phyloP scores from a whole-genome alignment of 176 grass and related monocot species.

The Aegilops tauschii region DNA sequence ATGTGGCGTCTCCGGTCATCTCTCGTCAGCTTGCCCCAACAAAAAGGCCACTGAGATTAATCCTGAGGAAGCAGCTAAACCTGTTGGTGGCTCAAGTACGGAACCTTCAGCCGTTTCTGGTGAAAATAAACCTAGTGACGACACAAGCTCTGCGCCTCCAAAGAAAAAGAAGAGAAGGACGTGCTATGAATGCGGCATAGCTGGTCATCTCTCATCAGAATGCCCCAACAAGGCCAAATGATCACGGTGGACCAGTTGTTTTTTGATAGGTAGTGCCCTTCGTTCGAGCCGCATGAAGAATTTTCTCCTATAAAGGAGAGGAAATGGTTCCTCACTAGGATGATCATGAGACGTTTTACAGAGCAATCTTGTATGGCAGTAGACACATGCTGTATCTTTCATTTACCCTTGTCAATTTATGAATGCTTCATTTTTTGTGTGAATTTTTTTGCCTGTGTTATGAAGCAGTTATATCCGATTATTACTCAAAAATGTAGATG shows the following conservation, averaged over 20 bases:
- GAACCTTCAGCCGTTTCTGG: not conserved
- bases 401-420: slow-evolving; percentile 32
- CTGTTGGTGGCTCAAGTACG: slow-evolving; percentile 16
- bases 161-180: slow-evolving; percentile 81
- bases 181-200: slow-evolving; percentile 72
- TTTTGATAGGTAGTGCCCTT: not conserved
- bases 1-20: slow-evolving; percentile 66
- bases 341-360: not conserved
- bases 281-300: not conserved
- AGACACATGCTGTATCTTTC: slow-evolving; percentile 1
- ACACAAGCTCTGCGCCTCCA: slow-evolving; percentile 32
- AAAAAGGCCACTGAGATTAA: slow-evolving; percentile 25
- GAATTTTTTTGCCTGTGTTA: not conserved
- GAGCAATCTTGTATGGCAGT: not conserved
- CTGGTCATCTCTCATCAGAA: slow-evolving; percentile 78
- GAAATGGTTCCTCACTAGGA: slow-evolving; percentile 4
- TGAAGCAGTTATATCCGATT: no score
- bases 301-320: not conserved
- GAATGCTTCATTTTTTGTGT: not conserved
- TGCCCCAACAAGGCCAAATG: slow-evolving; percentile 62
- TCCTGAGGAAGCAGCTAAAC: not conserved
- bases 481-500: no score
- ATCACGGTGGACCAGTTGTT: not conserved
- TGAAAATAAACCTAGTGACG: slow-evolving; percentile 17
- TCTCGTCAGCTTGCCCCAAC: slow-evolving; percentile 70